Percentiles rank a stretch among this genome's conserved stretches.
Evolutionary conservation across 1,284 basidiomycete species (phyloP).

Genomic region (Taiwanofungus camphoratus): DNA sequence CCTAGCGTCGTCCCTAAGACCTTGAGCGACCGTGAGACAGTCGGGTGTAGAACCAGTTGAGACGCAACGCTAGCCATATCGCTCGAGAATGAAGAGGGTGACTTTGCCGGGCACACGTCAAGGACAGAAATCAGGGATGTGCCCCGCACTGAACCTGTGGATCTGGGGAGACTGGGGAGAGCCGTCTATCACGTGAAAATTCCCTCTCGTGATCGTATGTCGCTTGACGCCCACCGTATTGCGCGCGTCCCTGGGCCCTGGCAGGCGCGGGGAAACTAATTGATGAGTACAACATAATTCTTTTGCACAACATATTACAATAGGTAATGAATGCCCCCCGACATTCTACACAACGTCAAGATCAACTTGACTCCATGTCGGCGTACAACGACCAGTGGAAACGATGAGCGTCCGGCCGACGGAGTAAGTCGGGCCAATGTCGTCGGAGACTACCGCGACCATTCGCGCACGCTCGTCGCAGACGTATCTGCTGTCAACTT

Average conservation of each 20-base stretch:
- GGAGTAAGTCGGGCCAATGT: slow-evolving; percentile 12
- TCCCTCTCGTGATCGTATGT: slow-evolving; percentile 3
- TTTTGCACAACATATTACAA: too few species aligned
- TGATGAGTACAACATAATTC: too few species aligned
- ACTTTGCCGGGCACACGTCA: not conserved
- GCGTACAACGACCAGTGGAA: not conserved
- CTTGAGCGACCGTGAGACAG: slow-evolving; percentile 71
- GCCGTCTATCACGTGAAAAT: slow-evolving; percentile 10
- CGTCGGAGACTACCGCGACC: slow-evolving; percentile 12
- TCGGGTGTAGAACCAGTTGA: slow-evolving; percentile 81
- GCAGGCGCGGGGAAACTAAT: too few species aligned
- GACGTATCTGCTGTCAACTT: not conserved
- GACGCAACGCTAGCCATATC: slow-evolving; percentile 61
- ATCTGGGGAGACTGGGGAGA: slow-evolving; percentile 4
- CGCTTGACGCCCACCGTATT: not conserved
- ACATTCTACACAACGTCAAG: not conserved
- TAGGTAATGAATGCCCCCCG: not conserved
- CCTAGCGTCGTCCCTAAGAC: slow-evolving; percentile 79
- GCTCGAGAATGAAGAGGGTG: slow-evolving; percentile 8
- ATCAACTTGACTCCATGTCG: not conserved
- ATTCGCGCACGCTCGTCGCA: not conserved
- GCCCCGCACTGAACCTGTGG: not conserved
- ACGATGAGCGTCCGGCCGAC: slow-evolving; percentile 2
- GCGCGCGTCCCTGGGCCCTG: too few species aligned
- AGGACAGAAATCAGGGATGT: not conserved